Evolutionary conservation across 805 yeast genomes (phyloP), one percentile per base, ranked within the genome.

Genomic region (Candida verbasci): DNA sequence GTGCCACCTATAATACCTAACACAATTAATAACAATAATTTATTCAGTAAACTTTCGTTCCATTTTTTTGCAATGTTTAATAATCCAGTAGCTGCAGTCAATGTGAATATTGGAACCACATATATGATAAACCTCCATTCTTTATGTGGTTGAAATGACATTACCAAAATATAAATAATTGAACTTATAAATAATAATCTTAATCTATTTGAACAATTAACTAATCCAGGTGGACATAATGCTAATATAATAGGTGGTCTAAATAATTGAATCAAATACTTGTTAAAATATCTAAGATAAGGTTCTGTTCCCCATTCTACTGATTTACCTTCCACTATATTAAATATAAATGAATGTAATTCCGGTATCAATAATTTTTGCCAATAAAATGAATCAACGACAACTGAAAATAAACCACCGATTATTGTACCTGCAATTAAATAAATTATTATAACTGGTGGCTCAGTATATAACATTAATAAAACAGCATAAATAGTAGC

Each of bases 51-150:
- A 35, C 50, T 46, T 8, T 24, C 22, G 5, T 47, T 29, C 43
- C 51, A 44, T 21, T 48, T 52, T 20, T 34, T 33, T 37, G 50
- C 35, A 25, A 62, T 46, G 28, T 41, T 43, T 1, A 72, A 56
- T 11, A 81, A 70, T 6, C 85, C 86, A 30, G 72, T 64, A 2
- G 93, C 80, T 5, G 84, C 88, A 22, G 74, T 52, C 14, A 82
- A 48, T 0, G 82, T 76, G 40, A 86, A 55, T 0, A 81, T 66
- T 1, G 97, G 96, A 3, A 83, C 62, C 0, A 79, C 64, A 56
- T 89, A 91, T 12, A 82, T 65, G 27, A 91, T 78, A 51, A 91
- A 91, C 48, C 97, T 74, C 95, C 95, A 86, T 64, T 91, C 97
- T 55, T 91, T 91, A 50, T 91, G 97, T 3, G 93, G 88, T 56